Conservation (phyloP, 2,329 filamentous ascomycete species). For the Aspergillus vadensis region DNA sequence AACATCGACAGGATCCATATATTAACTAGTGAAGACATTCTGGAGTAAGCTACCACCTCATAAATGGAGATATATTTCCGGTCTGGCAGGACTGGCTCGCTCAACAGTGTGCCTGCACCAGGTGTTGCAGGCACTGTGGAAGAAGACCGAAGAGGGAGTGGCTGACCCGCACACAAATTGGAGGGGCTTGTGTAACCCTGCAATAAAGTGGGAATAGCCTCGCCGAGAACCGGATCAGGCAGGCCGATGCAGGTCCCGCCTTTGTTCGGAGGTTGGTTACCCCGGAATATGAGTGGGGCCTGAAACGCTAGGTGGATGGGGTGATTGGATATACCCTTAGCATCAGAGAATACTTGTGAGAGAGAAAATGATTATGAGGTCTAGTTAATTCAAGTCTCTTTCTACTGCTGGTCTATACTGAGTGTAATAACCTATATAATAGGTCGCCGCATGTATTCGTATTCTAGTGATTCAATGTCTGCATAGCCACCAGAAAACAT, state of each 20-base stretch:
- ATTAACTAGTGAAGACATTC: neutral
- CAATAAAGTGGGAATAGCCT: neutral
- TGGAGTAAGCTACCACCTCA: neutral
- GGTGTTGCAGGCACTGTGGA: neutral
- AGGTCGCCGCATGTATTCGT: too few species aligned
- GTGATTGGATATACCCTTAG: neutral
- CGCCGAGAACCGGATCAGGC: neutral
- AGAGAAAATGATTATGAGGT: neutral
- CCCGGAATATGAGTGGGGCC: neutral
- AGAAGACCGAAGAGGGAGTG: neutral
- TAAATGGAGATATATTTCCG: neutral
- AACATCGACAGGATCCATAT: neutral
- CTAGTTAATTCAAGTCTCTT: too few species aligned
- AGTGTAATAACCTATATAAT: too few species aligned
- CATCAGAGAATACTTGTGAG: neutral
- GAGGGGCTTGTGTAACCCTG: slow-evolving; percentile 4
- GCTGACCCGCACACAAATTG: neutral
- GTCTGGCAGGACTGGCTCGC: neutral
- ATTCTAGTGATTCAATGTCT: too few species aligned
- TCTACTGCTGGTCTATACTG: too few species aligned
- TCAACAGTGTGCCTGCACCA: neutral
- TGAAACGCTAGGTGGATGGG: too few species aligned
- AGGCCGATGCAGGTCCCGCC: neutral
- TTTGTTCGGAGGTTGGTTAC: neutral
- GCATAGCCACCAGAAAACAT: too few species aligned